A percentile compares a stretch with the other conserved stretches of the same genome.
Evolutionary conservation across 2,329 filamentous ascomycete genomes (phyloP).

Genomic region (Aureobasidium sp.): DNA sequence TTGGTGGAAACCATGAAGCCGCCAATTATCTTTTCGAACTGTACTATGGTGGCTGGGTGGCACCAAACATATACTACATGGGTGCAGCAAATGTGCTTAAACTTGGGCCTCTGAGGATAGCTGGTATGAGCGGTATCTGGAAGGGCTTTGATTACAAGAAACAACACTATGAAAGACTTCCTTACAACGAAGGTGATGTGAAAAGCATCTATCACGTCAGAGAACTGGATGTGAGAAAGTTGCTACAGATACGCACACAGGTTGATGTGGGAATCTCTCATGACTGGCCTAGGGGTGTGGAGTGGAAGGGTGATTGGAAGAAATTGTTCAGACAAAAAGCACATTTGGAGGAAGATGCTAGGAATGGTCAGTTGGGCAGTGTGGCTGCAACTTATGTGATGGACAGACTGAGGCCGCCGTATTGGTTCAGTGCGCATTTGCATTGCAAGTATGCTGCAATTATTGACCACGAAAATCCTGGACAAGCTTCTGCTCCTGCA

Average conservation of each 20-base stretch:
- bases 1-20: conserved; percentile 93
- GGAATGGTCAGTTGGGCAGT: conserved; percentile 68
- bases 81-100: conserved; percentile 85
- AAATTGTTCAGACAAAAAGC: conserved; percentile 66
- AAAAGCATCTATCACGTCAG: conserved; percentile 83
- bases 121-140: conserved; percentile 89
- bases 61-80: conserved; percentile 94
- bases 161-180: conserved; percentile 75
- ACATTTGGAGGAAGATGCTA: conserved; percentile 68
- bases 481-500: not conserved
- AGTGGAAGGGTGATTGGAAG: conserved; percentile 64
- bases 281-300: conserved; percentile 85
- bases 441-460: conserved; percentile 78
- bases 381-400: conserved; percentile 72
- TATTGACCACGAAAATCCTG: conserved; percentile 37
- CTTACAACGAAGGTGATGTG: conserved; percentile 70
- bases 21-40: conserved; percentile 85
- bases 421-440: conserved; percentile 88
- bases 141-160: conserved; percentile 83
- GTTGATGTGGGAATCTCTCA: conserved; percentile 90
- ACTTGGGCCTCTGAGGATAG: conserved; percentile 77
- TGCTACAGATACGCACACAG: conserved; percentile 76
- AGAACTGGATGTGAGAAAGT: conserved; percentile 83
- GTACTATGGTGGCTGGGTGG: conserved; percentile 94
- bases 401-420: conserved; percentile 69